Conservation (phyloP, 108 stramenopile genomes). For the Ochromonas danica region DNA sequence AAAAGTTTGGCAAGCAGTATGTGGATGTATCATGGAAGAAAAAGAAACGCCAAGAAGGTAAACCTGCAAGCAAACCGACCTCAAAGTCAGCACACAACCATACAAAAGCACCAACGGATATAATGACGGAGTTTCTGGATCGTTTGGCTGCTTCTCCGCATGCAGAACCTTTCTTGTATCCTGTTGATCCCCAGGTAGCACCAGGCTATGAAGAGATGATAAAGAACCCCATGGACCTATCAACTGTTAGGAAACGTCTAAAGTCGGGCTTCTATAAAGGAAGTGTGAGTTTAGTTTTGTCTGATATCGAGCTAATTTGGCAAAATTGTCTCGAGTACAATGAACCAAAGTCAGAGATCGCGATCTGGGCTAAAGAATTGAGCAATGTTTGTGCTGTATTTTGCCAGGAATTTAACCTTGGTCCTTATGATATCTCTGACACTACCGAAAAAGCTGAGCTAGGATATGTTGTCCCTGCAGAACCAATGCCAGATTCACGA, state of each 20-base stretch:
- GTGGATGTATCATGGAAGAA: background rate
- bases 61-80: background rate
- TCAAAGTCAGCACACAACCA: background rate
- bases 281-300: background rate
- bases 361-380: background rate
- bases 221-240: slow-evolving; percentile 12
- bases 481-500: too few species aligned
- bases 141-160: background rate
- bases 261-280: background rate
- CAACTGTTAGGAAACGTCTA: background rate
- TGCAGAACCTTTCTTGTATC: background rate
- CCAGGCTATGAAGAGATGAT: slow-evolving; percentile 24
- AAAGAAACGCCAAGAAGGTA: background rate
- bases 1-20: background rate
- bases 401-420: too few species aligned
- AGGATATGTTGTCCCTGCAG: background rate
- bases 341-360: slow-evolving; percentile 1
- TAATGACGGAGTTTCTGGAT: background rate
- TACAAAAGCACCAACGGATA: background rate
- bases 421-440: background rate
- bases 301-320: slow-evolving; percentile 8
- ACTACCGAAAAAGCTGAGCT: background rate
- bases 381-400: too few species aligned
- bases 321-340: slow-evolving; percentile 11
- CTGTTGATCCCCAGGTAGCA: background rate